Conservation (phyloP, 768 basidiomycete genomes). For the Lentinula lateritia region DNA sequence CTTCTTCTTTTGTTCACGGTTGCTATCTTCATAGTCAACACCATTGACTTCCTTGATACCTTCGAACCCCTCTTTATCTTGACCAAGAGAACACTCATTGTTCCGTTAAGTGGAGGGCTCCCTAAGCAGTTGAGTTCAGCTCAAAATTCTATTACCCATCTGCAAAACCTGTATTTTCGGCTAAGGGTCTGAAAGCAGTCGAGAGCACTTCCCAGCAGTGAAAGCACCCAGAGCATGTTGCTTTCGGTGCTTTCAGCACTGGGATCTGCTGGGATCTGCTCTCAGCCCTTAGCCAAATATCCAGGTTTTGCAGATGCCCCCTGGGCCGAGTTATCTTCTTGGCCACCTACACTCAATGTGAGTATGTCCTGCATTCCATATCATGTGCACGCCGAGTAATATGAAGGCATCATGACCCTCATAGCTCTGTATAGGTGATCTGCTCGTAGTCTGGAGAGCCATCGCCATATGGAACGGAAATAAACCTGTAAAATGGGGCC, state of each 20-base stretch:
- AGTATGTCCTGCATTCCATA: not conserved
- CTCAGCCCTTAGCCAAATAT: too few species aligned
- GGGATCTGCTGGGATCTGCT: too few species aligned
- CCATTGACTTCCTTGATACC: not conserved
- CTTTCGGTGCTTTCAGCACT: too few species aligned
- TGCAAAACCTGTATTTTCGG: too few species aligned
- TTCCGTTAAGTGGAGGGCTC: not conserved
- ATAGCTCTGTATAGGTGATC: not conserved
- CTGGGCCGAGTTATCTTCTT: not conserved
- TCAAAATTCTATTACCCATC: not conserved
- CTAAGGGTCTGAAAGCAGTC: too few species aligned
- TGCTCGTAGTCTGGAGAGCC: not conserved
- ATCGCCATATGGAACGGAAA: not conserved
- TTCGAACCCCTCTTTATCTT: not conserved
- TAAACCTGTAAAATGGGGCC: not conserved
- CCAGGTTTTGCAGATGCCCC: too few species aligned
- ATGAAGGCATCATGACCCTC: not conserved
- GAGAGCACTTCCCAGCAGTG: too few species aligned
- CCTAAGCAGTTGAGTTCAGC: not conserved
- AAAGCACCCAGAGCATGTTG: too few species aligned
- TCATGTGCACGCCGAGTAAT: too few species aligned
- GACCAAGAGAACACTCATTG: not conserved
- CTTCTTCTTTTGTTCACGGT: not conserved
- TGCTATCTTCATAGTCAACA: not conserved
- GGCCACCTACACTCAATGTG: not conserved